Conservation (phyloP, 768 basidiomycete genomes). For the Mycena venus region DNA sequence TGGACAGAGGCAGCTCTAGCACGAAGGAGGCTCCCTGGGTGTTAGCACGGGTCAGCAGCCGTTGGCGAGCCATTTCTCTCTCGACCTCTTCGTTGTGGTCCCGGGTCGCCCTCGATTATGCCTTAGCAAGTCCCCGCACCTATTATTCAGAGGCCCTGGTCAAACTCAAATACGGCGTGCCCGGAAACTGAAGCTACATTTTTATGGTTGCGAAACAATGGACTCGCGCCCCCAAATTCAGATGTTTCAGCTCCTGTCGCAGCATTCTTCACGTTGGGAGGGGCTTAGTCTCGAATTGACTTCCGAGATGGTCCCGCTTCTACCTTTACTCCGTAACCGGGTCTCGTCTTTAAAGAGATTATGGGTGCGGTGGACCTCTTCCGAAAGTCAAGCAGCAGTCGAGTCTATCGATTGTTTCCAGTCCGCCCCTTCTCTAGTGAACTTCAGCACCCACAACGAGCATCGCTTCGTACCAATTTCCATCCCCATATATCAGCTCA, state of each 20-base stretch:
- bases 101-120: not conserved
- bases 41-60: not conserved
- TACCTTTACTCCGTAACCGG: not conserved
- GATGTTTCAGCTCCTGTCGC: not conserved
- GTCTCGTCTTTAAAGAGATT: not conserved
- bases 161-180: not conserved
- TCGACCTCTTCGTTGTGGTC: constrained; percentile 3
- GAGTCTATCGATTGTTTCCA: not conserved
- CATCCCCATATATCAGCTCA: constrained; percentile 8
- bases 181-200: not conserved
- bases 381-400: not conserved
- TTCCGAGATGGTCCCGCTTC: not conserved
- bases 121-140: too few species aligned
- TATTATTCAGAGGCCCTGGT: not conserved
- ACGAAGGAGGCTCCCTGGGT: not conserved
- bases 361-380: not conserved
- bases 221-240: not conserved
- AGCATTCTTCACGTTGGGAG: not conserved
- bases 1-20: not conserved
- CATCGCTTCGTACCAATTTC: not conserved
- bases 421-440: not conserved
- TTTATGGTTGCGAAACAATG: not conserved
- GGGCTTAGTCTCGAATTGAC: not conserved
- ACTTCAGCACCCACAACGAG: not conserved
- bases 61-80: not conserved